These are phyloP conservation scores for Fraxinus pennsylvanica DNA, from an alignment of 257 asterid genomes.

Conservation along the genomic window DNA sequence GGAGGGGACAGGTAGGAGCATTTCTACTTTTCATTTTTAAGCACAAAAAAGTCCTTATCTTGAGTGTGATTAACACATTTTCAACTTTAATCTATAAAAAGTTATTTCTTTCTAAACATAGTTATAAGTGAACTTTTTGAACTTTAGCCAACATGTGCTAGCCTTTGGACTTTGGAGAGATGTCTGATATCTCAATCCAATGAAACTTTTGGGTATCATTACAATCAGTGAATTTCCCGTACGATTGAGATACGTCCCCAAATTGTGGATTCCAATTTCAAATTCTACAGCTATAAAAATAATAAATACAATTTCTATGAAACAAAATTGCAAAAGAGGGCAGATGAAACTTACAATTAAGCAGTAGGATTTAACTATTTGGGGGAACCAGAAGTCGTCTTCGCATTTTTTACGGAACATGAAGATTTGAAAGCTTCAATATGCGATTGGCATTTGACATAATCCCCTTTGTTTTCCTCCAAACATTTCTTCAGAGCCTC, in stretches of 20 bases:
- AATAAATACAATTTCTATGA: background rate
- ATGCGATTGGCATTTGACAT: constrained; percentile 55
- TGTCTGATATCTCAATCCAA: background rate
- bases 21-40: too few relatives aligned
- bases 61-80: background rate
- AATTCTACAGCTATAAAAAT: background rate
- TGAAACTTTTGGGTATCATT: background rate
- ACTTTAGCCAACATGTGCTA: background rate
- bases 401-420: constrained; percentile 50
- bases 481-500: constrained; percentile 67
- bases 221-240: background rate
- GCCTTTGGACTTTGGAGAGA: background rate
- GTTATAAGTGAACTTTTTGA: background rate
- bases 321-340: background rate
- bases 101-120: background rate
- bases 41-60: background rate
- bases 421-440: constrained; percentile 63
- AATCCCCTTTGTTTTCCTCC: constrained; percentile 65
- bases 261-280: background rate
- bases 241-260: background rate
- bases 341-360: constrained; percentile 17
- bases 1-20: too few relatives aligned
- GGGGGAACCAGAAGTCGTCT: constrained; percentile 31
- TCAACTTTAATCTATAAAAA: background rate
- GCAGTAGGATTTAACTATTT: constrained; percentile 8